Evolutionary conservation across 106 monocot genomes (phyloP).

Genomic region (Chionographis japonica): DNA sequence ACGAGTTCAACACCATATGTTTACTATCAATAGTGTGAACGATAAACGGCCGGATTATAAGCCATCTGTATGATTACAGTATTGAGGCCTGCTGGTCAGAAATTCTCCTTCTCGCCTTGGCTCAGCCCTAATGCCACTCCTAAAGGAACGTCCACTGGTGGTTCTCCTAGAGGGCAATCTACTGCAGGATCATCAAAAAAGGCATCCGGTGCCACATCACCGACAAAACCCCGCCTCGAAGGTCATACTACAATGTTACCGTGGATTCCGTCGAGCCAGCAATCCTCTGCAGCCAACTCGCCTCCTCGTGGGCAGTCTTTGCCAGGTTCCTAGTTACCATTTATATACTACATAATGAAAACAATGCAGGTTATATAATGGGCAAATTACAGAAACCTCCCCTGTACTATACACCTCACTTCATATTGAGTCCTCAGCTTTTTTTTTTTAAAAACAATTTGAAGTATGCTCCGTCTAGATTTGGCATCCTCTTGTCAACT

Average conservation of each 20-base stretch:
- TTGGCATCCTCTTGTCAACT: too few species aligned
- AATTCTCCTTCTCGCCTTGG: constrained; percentile 26
- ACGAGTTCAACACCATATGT: neutral
- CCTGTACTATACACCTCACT: too few species aligned
- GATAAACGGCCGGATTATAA: neutral
- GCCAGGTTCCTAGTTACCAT: constrained; percentile 20
- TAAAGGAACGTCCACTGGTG: constrained; percentile 33
- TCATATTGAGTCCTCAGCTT: too few species aligned
- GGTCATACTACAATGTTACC: constrained; percentile 31
- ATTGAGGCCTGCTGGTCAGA: constrained; percentile 13
- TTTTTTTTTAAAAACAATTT: too few species aligned
- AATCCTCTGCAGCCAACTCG: constrained; percentile 52
- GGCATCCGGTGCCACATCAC: constrained; percentile 48
- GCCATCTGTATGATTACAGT: constrained; percentile 10
- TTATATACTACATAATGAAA: neutral
- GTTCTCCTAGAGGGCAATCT: constrained; percentile 44
- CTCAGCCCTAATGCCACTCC: constrained; percentile 38
- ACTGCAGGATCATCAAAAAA: constrained; percentile 43
- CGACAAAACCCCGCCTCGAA: constrained; percentile 41
- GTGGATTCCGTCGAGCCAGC: constrained; percentile 58
- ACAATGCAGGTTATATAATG: too few species aligned
- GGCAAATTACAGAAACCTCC: too few species aligned
- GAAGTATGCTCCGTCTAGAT: too few species aligned
- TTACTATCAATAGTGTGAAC: neutral
- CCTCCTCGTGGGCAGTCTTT: constrained; percentile 49